Conservation (phyloP, 768 basidiomycete species). For the Russula emetica region DNA sequence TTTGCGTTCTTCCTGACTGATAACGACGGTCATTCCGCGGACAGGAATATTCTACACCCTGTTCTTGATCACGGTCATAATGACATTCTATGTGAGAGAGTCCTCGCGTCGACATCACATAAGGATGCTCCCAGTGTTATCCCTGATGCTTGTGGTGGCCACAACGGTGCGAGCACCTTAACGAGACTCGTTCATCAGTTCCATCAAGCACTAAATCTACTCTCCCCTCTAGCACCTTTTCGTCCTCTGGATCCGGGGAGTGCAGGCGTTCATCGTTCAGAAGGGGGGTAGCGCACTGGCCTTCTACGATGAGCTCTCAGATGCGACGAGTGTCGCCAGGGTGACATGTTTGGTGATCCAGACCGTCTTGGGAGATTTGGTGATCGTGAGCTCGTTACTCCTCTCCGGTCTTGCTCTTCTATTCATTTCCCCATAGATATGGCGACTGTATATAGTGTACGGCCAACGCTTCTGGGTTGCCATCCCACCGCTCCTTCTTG, state of each 20-base stretch:
- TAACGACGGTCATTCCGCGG: neutral
- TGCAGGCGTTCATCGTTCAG: neutral
- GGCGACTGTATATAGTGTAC: slow-evolving; percentile 18
- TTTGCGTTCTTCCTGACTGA: neutral
- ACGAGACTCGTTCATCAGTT: neutral
- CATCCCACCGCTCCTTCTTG: slow-evolving; percentile 2
- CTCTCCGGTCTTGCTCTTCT: neutral
- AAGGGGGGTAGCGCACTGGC: neutral
- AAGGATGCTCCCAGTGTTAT: slow-evolving; percentile 5
- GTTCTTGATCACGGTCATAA: slow-evolving; percentile 2
- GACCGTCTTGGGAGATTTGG: neutral
- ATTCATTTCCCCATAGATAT: slow-evolving; percentile 6
- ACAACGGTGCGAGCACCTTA: neutral
- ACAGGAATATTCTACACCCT: slow-evolving; percentile 10
- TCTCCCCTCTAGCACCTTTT: slow-evolving; percentile 4
- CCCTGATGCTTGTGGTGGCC: slow-evolving; percentile 8
- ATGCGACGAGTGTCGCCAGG: neutral
- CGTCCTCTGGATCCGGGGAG: slow-evolving; percentile 9
- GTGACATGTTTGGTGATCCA: slow-evolving; percentile 1
- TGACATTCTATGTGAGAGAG: neutral
- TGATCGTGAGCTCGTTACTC: neutral
- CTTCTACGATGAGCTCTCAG: slow-evolving; percentile 6
- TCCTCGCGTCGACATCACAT: slow-evolving; percentile 3
- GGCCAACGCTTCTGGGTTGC: neutral
- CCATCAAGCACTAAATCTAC: neutral